phyloP scores from a whole-genome alignment of 164 flowering plant genomes.

The Dillenia suffruticosa region DNA sequence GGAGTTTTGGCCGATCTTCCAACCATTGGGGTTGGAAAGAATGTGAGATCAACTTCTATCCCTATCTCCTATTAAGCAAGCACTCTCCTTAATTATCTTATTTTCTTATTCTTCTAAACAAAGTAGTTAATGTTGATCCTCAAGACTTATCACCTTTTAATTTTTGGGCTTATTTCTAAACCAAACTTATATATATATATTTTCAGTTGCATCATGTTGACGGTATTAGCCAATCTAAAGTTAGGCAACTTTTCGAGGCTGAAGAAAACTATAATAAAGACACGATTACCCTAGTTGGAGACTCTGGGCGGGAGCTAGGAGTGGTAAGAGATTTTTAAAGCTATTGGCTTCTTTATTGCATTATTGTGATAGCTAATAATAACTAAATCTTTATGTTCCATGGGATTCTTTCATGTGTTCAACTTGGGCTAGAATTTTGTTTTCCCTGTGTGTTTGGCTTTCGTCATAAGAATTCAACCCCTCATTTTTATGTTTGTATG shows the following conservation, averaged over 20 bases:
- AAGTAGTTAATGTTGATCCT: not conserved
- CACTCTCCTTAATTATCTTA: not conserved
- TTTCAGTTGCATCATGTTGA: constrained; percentile 86
- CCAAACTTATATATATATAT: not conserved
- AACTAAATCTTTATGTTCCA: too few species aligned
- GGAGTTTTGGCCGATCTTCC: constrained; percentile 82
- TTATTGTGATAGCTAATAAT: too few species aligned
- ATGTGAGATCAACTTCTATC: constrained; percentile 39
- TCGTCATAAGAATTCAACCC: too few species aligned
- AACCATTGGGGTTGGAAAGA: constrained; percentile 84
- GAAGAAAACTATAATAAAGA: constrained; percentile 31
- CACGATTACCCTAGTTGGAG: constrained; percentile 45
- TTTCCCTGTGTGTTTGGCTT: too few species aligned
- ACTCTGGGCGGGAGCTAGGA: constrained; percentile 63
- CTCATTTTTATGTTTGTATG: too few species aligned
- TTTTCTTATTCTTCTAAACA: not conserved
- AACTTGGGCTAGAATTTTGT: too few species aligned
- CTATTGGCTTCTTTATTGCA: too few species aligned
- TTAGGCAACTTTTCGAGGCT: constrained; percentile 47
- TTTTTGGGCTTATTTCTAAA: not conserved
- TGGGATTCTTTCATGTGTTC: too few species aligned
- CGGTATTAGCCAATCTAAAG: constrained; percentile 61
- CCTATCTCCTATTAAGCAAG: not conserved
- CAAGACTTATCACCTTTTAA: not conserved
- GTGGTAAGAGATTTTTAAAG: constrained; percentile 43